These are phyloP conservation scores for Colletotrichum sp. DNA, from an alignment of 2,329 filamentous ascomycete species.

Conservation along the genomic window DNA sequence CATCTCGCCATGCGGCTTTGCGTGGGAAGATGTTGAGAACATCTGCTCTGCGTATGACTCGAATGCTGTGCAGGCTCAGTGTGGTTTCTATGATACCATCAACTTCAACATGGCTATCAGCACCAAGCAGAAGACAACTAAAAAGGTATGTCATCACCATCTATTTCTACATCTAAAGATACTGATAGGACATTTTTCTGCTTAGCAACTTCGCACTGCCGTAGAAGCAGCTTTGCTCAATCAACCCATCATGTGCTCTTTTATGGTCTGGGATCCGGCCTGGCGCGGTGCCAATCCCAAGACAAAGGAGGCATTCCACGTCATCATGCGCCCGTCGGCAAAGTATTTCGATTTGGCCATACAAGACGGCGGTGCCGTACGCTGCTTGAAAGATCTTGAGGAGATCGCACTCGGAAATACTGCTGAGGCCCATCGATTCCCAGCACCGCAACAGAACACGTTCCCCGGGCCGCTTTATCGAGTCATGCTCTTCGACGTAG, in stretches of 20 bases:
- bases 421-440: neutral
- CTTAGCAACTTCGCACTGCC: neutral
- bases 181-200: fast-evolving
- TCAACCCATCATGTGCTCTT: neutral
- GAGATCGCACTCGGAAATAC: neutral
- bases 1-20: neutral
- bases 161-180: fast-evolving
- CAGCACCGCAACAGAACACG: neutral
- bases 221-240: neutral
- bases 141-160: fast-evolving
- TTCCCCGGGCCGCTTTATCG: neutral
- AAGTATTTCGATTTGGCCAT: neutral
- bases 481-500: neutral
- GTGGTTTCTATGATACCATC: neutral
- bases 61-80: neutral
- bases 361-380: neutral
- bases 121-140: neutral
- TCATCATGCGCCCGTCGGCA: neutral
- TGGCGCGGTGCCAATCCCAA: neutral
- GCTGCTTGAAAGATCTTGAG: neutral
- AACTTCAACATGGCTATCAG: neutral
- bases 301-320: neutral
- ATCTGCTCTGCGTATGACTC: neutral
- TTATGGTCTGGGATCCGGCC: neutral
- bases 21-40: neutral